Base-by-base conservation (phyloP, 257 asterid species). In the Jaltomata sinuosa region DNA sequence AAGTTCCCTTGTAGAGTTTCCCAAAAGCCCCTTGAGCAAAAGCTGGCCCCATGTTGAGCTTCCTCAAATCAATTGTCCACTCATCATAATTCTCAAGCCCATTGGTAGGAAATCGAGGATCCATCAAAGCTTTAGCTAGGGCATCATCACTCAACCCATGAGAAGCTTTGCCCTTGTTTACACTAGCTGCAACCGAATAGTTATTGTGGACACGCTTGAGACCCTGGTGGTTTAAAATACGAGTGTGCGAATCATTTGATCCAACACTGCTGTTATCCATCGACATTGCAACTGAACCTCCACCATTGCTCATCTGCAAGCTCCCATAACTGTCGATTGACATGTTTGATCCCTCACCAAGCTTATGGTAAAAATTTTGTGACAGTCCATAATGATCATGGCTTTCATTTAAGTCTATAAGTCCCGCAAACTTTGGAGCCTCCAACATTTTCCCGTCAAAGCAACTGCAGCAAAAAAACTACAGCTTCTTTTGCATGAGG, bases 21-120 rank as follows among this genome's bases (percentile, higher is more conserved):
- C 99, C 99, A 87, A 96, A 96, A 84, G 99, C 99, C 69, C 99
- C 99, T 84, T 96, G 97, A 52, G 99, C 99, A 84, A 96, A 96
- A 59, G 99, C 99, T 1, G 97, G 94, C 19, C 99, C 99, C 98
- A 96, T 96, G 88, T 92, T 90, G 81, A 96, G 99, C 91, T 91
- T 96, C 91, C 97, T 89, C 91, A 96, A 79, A 91, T 96, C 98
- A 87, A 96, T 93, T 4, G 96, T 93, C 99, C 98, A 95, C 38
- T 95, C 98, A 11, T 95, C 95, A 82, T 94, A 97, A 89, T 92
- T 85, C 50, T 94, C 97, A 84, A 94, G 99, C 81, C 98, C 99
- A 83, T 93, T 94, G 11, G 98, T 93, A 25, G 97, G 98, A 87
- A 80, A 91, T 49, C 92, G 90, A 59, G 98, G 94, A 84, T 96